Conservation (phyloP, 768 basidiomycete genomes). For the Trametes maxima region DNA sequence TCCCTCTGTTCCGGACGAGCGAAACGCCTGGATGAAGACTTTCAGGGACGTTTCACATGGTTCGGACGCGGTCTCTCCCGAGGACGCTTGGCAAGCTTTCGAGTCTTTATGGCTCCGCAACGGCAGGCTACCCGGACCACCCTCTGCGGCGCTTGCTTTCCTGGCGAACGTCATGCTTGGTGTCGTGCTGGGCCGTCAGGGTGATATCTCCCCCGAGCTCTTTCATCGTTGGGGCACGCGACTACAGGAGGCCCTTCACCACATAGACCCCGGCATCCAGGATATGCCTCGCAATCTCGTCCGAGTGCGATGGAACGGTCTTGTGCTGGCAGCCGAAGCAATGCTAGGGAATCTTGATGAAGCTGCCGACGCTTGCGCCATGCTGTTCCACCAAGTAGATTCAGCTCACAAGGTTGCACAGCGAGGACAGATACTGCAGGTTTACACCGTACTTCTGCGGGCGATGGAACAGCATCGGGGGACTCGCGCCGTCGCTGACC, state of each 20-base stretch:
- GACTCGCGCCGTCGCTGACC: conserved; percentile 38
- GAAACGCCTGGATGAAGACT: neutral
- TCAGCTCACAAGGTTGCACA: conserved; percentile 21
- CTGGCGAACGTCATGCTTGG: conserved; percentile 7
- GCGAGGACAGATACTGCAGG: conserved; percentile 30
- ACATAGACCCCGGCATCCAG: conserved; percentile 30
- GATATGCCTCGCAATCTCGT: conserved; percentile 25
- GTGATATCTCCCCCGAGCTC: conserved; percentile 17
- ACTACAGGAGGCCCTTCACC: conserved; percentile 38
- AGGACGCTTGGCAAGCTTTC: conserved; percentile 46
- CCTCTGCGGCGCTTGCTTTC: conserved; percentile 6
- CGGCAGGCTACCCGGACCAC: neutral
- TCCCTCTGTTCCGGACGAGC: neutral
- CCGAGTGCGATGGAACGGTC: conserved; percentile 31
- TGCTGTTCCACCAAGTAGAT: neutral
- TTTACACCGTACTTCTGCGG: conserved; percentile 42
- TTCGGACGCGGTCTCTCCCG: conserved; percentile 6
- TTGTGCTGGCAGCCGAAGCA: conserved; percentile 38
- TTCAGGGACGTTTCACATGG: conserved; percentile 4
- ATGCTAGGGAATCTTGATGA: conserved; percentile 40
- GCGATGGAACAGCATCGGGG: conserved; percentile 39
- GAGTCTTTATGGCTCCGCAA: conserved; percentile 20
- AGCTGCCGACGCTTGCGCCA: conserved; percentile 35
- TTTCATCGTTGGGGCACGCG: conserved; percentile 40
- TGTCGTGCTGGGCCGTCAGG: conserved; percentile 5